Percentiles rank a stretch among this genome's conserved stretches.
phyloP scores from a whole-genome alignment of 352 stramenopile genomes.

The Phytophthora idaei region DNA sequence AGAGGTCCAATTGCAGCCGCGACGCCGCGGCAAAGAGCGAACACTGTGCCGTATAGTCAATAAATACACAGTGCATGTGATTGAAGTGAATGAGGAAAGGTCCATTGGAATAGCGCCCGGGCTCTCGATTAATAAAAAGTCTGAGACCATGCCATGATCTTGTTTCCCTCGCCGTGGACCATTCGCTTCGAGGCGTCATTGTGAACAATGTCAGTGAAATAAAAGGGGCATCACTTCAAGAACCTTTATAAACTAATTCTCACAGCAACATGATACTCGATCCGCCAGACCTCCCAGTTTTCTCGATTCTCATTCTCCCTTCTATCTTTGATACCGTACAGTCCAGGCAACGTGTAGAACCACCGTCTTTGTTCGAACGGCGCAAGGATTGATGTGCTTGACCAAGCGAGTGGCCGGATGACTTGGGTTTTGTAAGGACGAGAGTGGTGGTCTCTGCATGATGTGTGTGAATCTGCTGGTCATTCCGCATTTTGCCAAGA shows the following conservation, averaged over 20 bases:
- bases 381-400: constrained; percentile 3
- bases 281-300: too few relatives aligned
- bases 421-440: background rate
- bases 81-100: background rate
- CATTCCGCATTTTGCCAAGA: constrained; percentile 23
- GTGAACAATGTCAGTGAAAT: too few relatives aligned
- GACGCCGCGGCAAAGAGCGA: background rate
- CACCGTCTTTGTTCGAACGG: background rate
- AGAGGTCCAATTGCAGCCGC: constrained; percentile 12
- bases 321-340: background rate
- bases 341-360: too few relatives aligned
- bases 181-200: background rate
- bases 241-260: too few relatives aligned
- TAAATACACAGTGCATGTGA: background rate
- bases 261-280: too few relatives aligned
- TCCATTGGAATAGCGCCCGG: background rate
- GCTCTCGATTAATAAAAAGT: background rate
- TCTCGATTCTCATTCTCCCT: background rate
- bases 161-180: constrained; percentile 12
- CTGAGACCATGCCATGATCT: background rate
- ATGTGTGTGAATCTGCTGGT: constrained; percentile 16
- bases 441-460: constrained; percentile 2
- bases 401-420: background rate
- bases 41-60: background rate
- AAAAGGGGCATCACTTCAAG: background rate